Evolutionary conservation across 1,139 yeast genomes (phyloP), one percentile per base, ranked within the genome.

Genomic region (Yamadazyma oceani): DNA sequence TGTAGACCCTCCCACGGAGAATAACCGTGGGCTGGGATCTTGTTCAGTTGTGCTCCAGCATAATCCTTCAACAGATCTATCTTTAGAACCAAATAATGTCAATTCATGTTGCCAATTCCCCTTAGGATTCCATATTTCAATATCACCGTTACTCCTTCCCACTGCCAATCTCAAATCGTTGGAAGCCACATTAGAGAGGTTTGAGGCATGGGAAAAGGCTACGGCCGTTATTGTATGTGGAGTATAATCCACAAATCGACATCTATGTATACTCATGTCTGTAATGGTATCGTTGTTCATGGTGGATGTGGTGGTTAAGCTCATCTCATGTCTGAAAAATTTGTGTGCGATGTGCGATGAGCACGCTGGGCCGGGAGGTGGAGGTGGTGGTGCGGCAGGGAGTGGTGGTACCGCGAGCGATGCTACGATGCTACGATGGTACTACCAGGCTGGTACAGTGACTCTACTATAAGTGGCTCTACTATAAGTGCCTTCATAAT

Each of bases 41-140:
- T 70, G 71, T 3, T 73, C 73, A 26, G 51, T 48, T 11, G 48
- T 59, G 6, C 82, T 63, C 97, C 97, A 92, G 15, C 83, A 82
- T 23, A 94, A 62, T 0, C 96, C 97, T 65, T 94, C 99, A 37
- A 92, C 78, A 10, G 96, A 80, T 46, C 95, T 73, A 24, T 84
- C 95, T 41, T 73, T 72, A 4, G 95, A 87, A 12, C 97, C 97
- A 39, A 76, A 79, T 38, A 94, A 67, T 1, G 87, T 78, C 32
- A 68, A 49, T 50, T 77, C 82, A 42, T 75, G 76, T 41, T 75
- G 60, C 81, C 81, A 77, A 46, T 66, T 68, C 51, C 73, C 70
- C 53, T 80, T 69, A 14, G 97, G 97, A 58, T 88, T 88, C 97
- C 97, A 94, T 31, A 94, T 81, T 60, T 94, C 98, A 43, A 94